A percentile compares a stretch with the other conserved stretches of the same genome.
Conservation (phyloP, 2,329 filamentous ascomycete genomes). For the Colletotrichum sp. region DNA sequence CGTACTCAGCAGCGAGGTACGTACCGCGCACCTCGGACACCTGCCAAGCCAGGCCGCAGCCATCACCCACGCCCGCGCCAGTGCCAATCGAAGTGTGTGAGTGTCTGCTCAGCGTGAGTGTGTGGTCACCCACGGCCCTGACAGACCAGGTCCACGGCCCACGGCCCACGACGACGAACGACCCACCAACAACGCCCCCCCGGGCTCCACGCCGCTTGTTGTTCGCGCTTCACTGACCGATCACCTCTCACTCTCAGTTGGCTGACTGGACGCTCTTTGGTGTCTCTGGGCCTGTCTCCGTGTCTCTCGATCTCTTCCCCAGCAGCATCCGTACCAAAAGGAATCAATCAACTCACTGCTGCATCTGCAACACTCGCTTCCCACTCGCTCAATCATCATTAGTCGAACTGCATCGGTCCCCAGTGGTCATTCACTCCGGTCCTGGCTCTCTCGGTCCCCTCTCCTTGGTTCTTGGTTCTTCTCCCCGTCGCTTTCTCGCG, state of each 20-base stretch:
- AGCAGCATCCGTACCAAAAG: neutral
- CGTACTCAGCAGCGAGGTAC: neutral
- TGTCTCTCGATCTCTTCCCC: neutral
- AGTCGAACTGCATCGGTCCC: neutral
- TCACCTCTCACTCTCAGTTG: neutral
- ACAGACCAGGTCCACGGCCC: neutral
- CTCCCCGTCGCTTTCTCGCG: neutral
- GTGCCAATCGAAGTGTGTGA: neutral
- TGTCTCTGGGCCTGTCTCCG: neutral
- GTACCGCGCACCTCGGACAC: neutral
- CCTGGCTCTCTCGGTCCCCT: neutral
- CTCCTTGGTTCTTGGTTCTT: neutral
- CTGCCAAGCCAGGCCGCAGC: neutral
- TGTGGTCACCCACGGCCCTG: too few species aligned
- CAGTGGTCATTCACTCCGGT: neutral
- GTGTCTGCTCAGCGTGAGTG: too few species aligned
- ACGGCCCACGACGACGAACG: neutral
- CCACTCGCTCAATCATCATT: neutral
- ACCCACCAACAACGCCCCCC: neutral
- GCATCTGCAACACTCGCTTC: neutral
- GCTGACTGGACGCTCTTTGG: neutral
- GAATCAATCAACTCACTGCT: neutral
- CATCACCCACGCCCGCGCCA: neutral
- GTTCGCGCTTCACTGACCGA: neutral
- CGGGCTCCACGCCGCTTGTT: neutral